Base-by-base conservation (phyloP, 306 rosid species). In the Adenanthera pavonina region DNA sequence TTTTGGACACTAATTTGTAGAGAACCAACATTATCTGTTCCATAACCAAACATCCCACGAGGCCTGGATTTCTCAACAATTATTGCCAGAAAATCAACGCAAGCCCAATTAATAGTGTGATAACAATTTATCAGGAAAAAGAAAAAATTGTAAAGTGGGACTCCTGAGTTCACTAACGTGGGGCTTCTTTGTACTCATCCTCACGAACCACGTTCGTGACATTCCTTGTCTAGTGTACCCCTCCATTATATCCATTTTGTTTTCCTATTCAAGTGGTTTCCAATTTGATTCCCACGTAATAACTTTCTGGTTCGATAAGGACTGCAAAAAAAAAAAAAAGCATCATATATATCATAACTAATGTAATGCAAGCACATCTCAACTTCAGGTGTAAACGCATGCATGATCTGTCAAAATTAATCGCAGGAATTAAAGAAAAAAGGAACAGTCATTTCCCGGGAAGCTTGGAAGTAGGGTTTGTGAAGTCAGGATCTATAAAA, bases 1-100 rank as follows among this genome's bases (percentile, higher is more conserved):
- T 48, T 56, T 35, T 34, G 54, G 65, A 35, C 19, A 54, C 75
- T 48, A 41, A 41, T 25, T 20, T 35, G 54, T 14, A 47, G 49
- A 34, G 67, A 49, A 20, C 72, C 59, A 80, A n/a, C 78, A 80
- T 54, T 51, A 67, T 83, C 78, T 73, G 71, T 72, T 82, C 75
- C 34, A 69, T 72, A 52, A 73, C 85, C 85, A 78, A 78, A 81
- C 90, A 78, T 81, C 47, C 82, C 90, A 84, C 67, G 78, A 78
- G 64, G 66, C 25, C 6, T 65, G 72, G 64, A 35, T 78, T 56
- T 78, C 53, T 47, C 79, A 84, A 81, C 79, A 84, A 81, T 87
- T 81, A 74, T 84, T 81, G 83, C 47, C 85, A 80, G 59, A 77
- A 83, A 83, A 75, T 68, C 40, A 44, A 46, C 40, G 10, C 12